Conservation (phyloP, 1,284 basidiomycete species). For the Pascua guehoae region DNA sequence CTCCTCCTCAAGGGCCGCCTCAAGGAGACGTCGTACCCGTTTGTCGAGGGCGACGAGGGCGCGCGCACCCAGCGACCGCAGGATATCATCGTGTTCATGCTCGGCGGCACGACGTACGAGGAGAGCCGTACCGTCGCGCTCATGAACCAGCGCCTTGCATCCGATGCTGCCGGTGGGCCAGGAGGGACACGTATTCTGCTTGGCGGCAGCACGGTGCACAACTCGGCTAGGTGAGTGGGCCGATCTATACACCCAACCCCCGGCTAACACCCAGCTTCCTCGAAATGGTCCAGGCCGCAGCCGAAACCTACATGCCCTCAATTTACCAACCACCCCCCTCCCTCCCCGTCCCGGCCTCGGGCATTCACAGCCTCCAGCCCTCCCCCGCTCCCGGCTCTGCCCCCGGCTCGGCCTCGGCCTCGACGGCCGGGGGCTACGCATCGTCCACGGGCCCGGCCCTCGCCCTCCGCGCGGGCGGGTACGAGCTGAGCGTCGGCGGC, state of each 20-base stretch:
- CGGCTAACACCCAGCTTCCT: conserved; percentile 39
- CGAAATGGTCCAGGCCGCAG: conserved; percentile 46
- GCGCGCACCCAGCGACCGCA: conserved; percentile 59
- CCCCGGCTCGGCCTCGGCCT: too few species aligned
- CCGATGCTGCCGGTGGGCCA: conserved; percentile 46
- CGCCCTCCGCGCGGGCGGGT: conserved; percentile 82
- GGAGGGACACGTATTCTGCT: conserved; percentile 69
- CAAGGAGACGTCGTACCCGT: conserved; percentile 85
- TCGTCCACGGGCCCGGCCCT: conserved; percentile 45
- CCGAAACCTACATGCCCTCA: conserved; percentile 43
- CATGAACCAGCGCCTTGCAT: conserved; percentile 71
- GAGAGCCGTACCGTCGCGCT: conserved; percentile 79
- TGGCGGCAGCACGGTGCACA: conserved; percentile 88
- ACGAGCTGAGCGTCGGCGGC: conserved; percentile 87
- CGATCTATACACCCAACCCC: not conserved
- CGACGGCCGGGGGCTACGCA: not conserved
- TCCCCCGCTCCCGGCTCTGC: conserved; percentile 30
- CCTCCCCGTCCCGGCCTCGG: conserved; percentile 8
- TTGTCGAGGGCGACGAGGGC: conserved; percentile 63
- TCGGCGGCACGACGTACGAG: conserved; percentile 90
- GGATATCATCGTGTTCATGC: conserved; percentile 90
- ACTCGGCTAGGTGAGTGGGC: conserved; percentile 73
- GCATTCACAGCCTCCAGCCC: conserved; percentile 60
- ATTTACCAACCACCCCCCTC: conserved; percentile 40
- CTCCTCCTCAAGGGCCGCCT: conserved; percentile 80